phyloP scores from a whole-genome alignment of 2,329 filamentous ascomycete genomes.

The Coniochaeta pulveracea region DNA sequence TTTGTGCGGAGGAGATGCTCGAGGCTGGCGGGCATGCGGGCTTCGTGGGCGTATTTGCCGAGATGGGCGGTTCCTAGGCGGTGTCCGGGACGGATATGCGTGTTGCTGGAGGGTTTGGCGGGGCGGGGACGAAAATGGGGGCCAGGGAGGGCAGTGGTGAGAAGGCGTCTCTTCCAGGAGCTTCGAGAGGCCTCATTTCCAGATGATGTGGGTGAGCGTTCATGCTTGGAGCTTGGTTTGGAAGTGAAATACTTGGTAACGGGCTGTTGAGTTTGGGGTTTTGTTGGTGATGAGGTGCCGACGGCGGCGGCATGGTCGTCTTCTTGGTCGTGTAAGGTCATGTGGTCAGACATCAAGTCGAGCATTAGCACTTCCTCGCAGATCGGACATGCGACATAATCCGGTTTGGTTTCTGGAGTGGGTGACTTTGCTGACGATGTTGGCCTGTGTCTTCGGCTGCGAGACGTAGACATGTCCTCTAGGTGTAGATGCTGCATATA shows the following conservation, averaged over 20 bases:
- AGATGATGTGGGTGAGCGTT: no score
- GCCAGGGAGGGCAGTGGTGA: no score
- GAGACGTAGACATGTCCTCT: no score
- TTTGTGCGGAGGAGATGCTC: constrained; percentile 48
- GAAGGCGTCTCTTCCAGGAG: no score
- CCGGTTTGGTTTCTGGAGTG: constrained; percentile 7
- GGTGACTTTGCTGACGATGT: constrained; percentile 11
- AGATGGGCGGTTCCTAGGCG: constrained; percentile 47
- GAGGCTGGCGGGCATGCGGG: constrained; percentile 63
- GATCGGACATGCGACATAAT: constrained; percentile 41
- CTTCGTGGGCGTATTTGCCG: constrained; percentile 61
- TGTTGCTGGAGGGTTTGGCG: no score
- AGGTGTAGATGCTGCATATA: constrained; percentile 18
- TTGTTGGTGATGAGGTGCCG: no score
- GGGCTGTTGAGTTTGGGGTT: no score
- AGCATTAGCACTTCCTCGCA: constrained; percentile 47
- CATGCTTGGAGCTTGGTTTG: no score
- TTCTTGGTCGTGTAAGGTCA: constrained; percentile 47
- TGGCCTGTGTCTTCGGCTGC: constrained; percentile 10
- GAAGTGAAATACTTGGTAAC: no score
- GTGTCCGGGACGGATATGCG: not conserved
- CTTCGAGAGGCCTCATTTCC: no score
- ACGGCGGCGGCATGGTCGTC: constrained; percentile 21
- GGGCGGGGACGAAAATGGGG: no score
- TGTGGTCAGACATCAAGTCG: constrained; percentile 43